phyloP scores from a whole-genome alignment of 805 yeast species.

The Tetrapisispora namnaoensis region DNA sequence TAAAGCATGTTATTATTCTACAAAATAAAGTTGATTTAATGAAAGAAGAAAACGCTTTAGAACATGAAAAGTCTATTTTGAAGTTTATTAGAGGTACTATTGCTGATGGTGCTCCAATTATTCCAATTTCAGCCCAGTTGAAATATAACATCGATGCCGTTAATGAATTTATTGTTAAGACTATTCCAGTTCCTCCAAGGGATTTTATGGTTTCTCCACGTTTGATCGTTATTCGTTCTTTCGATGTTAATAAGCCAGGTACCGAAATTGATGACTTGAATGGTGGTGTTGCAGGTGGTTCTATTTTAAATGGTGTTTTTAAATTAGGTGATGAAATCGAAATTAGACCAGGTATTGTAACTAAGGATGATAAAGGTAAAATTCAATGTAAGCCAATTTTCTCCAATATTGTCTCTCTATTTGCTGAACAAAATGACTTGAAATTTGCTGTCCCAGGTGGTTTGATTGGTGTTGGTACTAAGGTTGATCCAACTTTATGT shows the following conservation, averaged over 20 bases:
- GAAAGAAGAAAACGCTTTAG: slow-evolving; percentile 94
- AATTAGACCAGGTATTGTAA: slow-evolving; percentile 97
- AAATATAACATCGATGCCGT: slow-evolving; percentile 98
- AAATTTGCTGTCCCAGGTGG: slow-evolving; percentile 99
- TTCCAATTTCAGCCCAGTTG: slow-evolving; percentile 97
- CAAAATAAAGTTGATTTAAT: slow-evolving; percentile 98
- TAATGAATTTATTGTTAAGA: slow-evolving; percentile 88
- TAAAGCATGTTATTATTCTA: slow-evolving; percentile 88
- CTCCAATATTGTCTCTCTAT: slow-evolving; percentile 85
- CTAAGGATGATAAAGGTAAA: slow-evolving; percentile 79
- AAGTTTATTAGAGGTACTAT: slow-evolving; percentile 94
- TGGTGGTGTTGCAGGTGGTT: slow-evolving; percentile 99
- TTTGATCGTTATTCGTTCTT: slow-evolving; percentile 93
- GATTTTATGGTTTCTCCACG: slow-evolving; percentile 92
- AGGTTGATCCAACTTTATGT: slow-evolving; percentile 96
- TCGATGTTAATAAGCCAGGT: slow-evolving; percentile 98
- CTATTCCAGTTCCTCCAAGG: slow-evolving; percentile 90
- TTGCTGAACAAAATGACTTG: slow-evolving; percentile 95
- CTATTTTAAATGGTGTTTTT: slow-evolving; percentile 93
- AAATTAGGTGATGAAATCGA: slow-evolving; percentile 96
- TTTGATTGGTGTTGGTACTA: slow-evolving; percentile 97
- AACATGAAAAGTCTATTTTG: slow-evolving; percentile 87
- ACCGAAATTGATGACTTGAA: slow-evolving; percentile 91
- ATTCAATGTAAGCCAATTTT: slow-evolving; percentile 93
- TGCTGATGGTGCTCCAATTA: slow-evolving; percentile 98